Evolutionary conservation across 2,329 filamentous ascomycete species (phyloP).

Genomic region (Ustulina deusta): DNA sequence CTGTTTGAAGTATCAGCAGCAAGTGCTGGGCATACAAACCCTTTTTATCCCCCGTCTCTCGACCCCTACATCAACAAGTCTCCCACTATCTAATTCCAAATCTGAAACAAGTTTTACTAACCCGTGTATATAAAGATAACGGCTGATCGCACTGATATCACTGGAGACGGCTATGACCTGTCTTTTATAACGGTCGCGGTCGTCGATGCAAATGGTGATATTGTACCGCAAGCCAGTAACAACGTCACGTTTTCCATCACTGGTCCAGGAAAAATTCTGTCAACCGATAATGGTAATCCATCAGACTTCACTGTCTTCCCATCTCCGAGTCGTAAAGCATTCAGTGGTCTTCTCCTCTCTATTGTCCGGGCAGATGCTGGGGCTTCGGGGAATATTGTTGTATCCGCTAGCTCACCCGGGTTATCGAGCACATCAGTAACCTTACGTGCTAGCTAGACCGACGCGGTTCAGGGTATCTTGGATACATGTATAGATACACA

Average conservation of each 20-base stretch:
- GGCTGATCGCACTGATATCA: conserved; percentile 56
- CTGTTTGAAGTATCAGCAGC: background rate
- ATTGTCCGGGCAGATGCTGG: conserved; percentile 53
- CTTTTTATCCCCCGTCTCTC: too few species aligned
- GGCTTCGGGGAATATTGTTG: conserved; percentile 43
- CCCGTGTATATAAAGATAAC: conserved; percentile 39
- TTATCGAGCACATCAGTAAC: conserved; percentile 38
- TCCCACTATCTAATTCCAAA: background rate
- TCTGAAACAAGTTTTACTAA: conserved; percentile 1
- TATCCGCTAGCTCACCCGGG: conserved; percentile 42
- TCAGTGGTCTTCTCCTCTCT: conserved; percentile 56
- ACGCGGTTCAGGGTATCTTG: background rate
- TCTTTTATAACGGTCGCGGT: conserved; percentile 61
- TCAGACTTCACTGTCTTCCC: conserved; percentile 59
- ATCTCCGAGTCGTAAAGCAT: conserved; percentile 55
- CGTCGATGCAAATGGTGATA: conserved; percentile 57
- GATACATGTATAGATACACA: conserved; percentile 13
- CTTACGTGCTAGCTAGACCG: conserved; percentile 28
- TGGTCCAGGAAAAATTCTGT: conserved; percentile 59
- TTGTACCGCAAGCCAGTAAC: conserved; percentile 58
- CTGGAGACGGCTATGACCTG: conserved; percentile 59
- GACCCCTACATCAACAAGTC: background rate
- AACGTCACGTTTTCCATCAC: conserved; percentile 58
- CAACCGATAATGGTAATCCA: conserved; percentile 65
- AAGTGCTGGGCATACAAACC: background rate